Percentiles rank a stretch among this genome's conserved stretches.
phyloP scores from a whole-genome alignment of 768 basidiomycete genomes.

The Cystobasidium onofrii region DNA sequence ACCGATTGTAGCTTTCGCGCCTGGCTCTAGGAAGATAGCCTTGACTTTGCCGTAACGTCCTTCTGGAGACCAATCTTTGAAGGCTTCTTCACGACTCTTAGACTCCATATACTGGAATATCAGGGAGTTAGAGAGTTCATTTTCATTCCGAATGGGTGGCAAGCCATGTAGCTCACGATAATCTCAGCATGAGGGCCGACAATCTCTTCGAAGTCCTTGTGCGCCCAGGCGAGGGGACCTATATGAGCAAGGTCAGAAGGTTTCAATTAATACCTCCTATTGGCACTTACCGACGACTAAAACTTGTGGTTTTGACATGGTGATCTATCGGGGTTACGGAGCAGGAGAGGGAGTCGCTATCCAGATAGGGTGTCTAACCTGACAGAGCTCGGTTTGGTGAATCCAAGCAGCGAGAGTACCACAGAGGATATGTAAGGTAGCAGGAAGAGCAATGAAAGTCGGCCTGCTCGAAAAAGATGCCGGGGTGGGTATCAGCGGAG shows the following conservation, averaged over 20 bases:
- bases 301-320: conserved; percentile 45
- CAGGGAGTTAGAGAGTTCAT: neutral
- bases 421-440: no score
- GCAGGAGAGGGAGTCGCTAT: neutral
- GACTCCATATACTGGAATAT: conserved; percentile 54
- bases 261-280: neutral
- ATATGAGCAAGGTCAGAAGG: neutral
- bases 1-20: conserved; percentile 48
- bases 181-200: conserved; percentile 65
- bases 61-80: conserved; percentile 56
- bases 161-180: conserved; percentile 53
- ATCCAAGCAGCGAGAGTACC: no score
- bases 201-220: conserved; percentile 60
- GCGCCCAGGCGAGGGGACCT: conserved; percentile 74
- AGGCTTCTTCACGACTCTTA: conserved; percentile 60
- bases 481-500: no score
- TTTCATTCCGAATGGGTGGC: neutral
- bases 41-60: conserved; percentile 66
- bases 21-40: conserved; percentile 72
- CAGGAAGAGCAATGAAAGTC: neutral
- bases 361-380: no score
- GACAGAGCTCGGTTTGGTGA: no score
- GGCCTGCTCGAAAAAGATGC: neutral
- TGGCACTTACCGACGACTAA: conserved; percentile 44
- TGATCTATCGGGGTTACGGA: conserved; percentile 4